phyloP scores from a whole-genome alignment of 352 stramenopile species.

The Lagenidium giganteum region DNA sequence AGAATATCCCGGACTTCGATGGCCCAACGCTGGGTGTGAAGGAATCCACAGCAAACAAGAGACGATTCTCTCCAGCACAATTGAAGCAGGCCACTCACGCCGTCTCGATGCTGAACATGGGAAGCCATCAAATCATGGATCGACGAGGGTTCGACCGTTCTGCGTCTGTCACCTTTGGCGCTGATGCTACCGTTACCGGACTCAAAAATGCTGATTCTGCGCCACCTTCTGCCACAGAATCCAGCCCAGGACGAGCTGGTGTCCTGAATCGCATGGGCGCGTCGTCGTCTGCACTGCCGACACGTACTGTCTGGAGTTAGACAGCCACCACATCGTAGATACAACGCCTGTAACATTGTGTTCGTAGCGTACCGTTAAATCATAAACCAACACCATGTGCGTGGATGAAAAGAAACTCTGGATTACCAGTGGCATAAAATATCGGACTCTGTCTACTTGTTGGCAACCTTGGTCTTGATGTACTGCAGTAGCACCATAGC shows the following conservation, averaged over 20 bases:
- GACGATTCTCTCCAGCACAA: slow-evolving; percentile 59
- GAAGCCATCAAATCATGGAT: slow-evolving; percentile 59
- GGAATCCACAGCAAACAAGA: slow-evolving; percentile 61
- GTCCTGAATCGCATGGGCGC: no score
- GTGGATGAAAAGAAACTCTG: no score
- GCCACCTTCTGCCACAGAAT: no score
- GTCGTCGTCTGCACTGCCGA: slow-evolving; percentile 29
- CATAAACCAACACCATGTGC: no score
- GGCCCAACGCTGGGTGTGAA: slow-evolving; percentile 71
- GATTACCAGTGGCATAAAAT: no score
- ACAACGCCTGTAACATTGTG: no score
- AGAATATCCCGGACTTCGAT: slow-evolving; percentile 65
- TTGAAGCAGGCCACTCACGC: slow-evolving; percentile 48
- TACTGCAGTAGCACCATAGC: slow-evolving; percentile 58
- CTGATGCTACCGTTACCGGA: slow-evolving; percentile 38
- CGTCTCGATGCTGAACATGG: slow-evolving; percentile 53
- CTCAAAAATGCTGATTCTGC: slow-evolving; percentile 12
- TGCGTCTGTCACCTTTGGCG: slow-evolving; percentile 60
- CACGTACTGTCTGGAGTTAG: slow-evolving; percentile 54
- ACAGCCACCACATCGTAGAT: no score
- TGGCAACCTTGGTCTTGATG: slow-evolving; percentile 56
- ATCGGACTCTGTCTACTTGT: no score
- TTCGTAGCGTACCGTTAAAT: no score
- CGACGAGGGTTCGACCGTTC: slow-evolving; percentile 60
- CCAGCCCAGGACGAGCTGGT: no score